Base-by-base conservation (phyloP, 2,329 filamentous ascomycete species). In the Trichothecium roseum region DNA sequence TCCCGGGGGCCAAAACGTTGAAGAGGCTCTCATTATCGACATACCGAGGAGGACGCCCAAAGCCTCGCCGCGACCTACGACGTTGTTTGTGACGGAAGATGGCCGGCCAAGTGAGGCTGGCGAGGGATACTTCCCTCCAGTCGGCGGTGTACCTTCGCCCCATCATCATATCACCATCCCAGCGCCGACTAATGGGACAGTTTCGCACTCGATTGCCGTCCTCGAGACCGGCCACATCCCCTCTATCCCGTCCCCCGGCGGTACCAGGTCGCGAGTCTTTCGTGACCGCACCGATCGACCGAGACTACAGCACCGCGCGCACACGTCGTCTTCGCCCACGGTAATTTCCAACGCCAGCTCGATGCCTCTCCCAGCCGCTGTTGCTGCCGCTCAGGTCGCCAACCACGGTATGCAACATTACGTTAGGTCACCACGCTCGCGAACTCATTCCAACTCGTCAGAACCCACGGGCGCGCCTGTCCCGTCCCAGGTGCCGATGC, bases 1-100 rank as follows among this genome's bases (percentile, higher is more conserved):
- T 52, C 84, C 89, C 2, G 84, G 82, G 30, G 89, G 89, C 7
- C 91, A 96, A 61, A 76, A 69, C 0, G 80, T 94, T 31, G 81
- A 88, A 36, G 91, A 98, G 52, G 91, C 91, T 7, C 69, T 98
- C 41, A 54, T 95, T 44, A 94, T 98, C 51, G 88, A 96, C 48
- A 78, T 93, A 15, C 85, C 87, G 13, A 75, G 78, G 36, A 74
- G 81, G 40, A 88, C 85, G 0, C 87, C 88, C 2, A 82, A 81
- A 46, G 78, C 84, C 9, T 94, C 87, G 8, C 88, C 88, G 3
- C 70, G 79, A 39, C 67, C 45, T 60, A 13, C 60, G 67, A 31
- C 63, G 65, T 40, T 75, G 74, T 72, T 74, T 50, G 66, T 71
- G 45, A 52, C 67, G 42, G 81, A 86, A 18, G 78, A 84, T 16